phyloP scores from a whole-genome alignment of 23 red algal genomes.

The Pyropia haitanensis region DNA sequence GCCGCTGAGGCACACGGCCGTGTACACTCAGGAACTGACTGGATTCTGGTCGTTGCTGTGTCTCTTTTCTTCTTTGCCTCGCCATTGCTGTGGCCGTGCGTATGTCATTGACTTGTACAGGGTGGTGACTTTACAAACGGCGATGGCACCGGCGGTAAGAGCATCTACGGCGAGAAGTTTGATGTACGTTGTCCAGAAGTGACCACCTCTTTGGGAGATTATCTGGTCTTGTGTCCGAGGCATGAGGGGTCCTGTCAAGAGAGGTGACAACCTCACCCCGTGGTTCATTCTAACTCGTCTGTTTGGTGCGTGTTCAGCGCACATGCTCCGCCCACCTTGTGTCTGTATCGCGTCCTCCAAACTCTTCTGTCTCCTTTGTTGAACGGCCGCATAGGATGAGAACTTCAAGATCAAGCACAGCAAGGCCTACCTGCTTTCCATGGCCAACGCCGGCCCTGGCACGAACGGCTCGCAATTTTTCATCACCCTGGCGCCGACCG shows the following conservation, averaged over 20 bases:
- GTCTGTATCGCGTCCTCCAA: too few relatives aligned
- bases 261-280: too few relatives aligned
- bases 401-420: constrained; percentile 83
- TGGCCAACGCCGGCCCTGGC: constrained; percentile 75
- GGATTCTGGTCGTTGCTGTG: neutral
- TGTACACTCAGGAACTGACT: neutral
- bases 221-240: too few relatives aligned
- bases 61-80: neutral
- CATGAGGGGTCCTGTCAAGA: too few relatives aligned
- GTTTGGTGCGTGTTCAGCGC: too few relatives aligned
- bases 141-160: constrained; percentile 86
- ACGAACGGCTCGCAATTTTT: constrained; percentile 92
- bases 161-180: constrained; percentile 65
- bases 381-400: constrained; percentile 21
- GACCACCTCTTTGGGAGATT: too few relatives aligned
- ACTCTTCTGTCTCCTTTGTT: too few relatives aligned
- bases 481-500: constrained; percentile 53
- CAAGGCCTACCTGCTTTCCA: constrained; percentile 16
- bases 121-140: constrained; percentile 68
- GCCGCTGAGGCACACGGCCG: neutral
- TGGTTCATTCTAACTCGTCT: too few relatives aligned
- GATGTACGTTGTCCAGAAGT: neutral
- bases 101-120: neutral
- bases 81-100: neutral
- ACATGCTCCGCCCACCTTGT: too few relatives aligned